Base-by-base conservation (phyloP, 257 asterid genomes). In the Anisodus acutangulus region DNA sequence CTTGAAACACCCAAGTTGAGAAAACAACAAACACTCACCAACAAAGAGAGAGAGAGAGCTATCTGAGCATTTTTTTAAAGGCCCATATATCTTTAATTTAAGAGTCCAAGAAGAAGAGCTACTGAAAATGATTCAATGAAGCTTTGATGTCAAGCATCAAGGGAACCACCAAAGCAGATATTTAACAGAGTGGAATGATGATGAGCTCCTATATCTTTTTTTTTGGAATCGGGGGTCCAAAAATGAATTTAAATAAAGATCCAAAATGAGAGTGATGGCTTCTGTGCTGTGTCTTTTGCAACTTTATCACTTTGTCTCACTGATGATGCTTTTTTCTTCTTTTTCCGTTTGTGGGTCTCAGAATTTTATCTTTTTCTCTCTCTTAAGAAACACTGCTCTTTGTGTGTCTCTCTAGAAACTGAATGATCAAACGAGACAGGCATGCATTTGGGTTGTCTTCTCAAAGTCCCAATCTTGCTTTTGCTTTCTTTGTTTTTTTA, bases 61-160 rank as follows among this genome's bases (percentile, higher is more conserved):
- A 89, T 78, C 87, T 87, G 91, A 81, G 91, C 88, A 83, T 80
- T 80, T 19, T 76, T 60, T 35, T 72, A 59, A 85, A 16, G 81
- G 78, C 83, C 54, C 82, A 53, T 53, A 85, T 78, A 63, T 81
- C 87, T 70, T 85, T 80, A 71, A 90, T 84, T 87, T 74, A 89
- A 53, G 87, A 87, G 88, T 55, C 68, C 80, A 78, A 15, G 80
- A 81, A 15, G 80, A 81, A 26, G 66, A 80, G 76, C 83, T 78
- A 41, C 2, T 82, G 90, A 88, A 86, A 90, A 91, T 93, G 93
- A 94, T 93, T 87, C 93, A 88, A 84, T 86, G 76, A 86, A 87
- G 90, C 95, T 90, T 91, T 71, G 93, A 88, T 94, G 97, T 87
- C 98, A 90, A 92, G 97, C 95, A 95, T 91, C 88, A 90, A 88